A percentile compares a stretch with the other conserved stretches of the same genome.
Conservation (phyloP, 345 rosid species). For the Moringa oleifera region DNA sequence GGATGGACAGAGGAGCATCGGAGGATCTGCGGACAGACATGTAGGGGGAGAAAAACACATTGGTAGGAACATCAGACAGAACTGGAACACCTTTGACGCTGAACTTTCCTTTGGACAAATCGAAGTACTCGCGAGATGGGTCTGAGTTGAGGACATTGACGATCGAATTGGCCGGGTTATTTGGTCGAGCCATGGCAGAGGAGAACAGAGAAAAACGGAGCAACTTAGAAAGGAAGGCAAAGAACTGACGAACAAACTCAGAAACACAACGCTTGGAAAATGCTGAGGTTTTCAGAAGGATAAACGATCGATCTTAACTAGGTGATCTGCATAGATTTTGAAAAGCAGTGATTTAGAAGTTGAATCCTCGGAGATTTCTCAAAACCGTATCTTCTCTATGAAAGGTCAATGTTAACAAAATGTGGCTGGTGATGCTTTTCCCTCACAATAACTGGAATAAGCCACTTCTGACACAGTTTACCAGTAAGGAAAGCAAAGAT, state of each 20-base stretch:
- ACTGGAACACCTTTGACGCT: constrained; percentile 42
- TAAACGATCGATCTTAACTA: no score
- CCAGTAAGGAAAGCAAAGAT: no score
- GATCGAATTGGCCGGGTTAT: constrained; percentile 26
- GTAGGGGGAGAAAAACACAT: constrained; percentile 50
- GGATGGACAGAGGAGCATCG: constrained; percentile 49
- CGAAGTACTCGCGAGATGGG: constrained; percentile 23
- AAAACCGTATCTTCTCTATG: no score
- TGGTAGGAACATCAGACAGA: constrained; percentile 62
- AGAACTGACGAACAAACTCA: neutral
- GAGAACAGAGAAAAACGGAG: constrained; percentile 13
- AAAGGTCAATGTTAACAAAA: no score
- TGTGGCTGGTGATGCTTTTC: no score
- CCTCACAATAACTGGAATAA: no score
- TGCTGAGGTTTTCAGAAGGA: no score
- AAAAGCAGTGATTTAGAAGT: no score
- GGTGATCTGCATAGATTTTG: no score
- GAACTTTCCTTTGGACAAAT: constrained; percentile 39
- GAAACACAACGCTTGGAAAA: no score
- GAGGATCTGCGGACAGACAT: constrained; percentile 29
- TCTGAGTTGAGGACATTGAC: constrained; percentile 13
- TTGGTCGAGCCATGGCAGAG: constrained; percentile 56
- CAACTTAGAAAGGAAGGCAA: neutral
- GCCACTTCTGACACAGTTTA: no score
- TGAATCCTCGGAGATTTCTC: no score